Conservation (phyloP, 495 filamentous ascomycete genomes). For the Chaetomium fimeti region DNA sequence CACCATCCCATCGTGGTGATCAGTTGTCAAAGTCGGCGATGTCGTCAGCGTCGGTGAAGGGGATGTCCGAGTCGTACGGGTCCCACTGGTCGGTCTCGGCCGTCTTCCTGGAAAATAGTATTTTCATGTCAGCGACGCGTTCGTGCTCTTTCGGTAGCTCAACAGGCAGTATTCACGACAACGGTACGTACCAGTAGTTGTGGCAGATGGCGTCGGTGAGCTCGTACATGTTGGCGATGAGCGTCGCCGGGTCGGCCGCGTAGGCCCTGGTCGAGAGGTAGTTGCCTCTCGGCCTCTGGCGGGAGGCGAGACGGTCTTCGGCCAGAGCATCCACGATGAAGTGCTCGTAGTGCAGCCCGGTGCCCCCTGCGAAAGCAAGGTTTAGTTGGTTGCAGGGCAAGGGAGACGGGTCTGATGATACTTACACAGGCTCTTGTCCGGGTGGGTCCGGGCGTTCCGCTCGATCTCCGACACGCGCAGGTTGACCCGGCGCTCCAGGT, state of each 20-base stretch:
- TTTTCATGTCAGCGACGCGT: not conserved
- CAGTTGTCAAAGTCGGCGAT: not conserved
- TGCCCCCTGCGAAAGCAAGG: not conserved
- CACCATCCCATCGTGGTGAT: not conserved
- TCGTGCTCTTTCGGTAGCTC: not conserved
- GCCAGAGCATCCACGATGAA: constrained; percentile 11
- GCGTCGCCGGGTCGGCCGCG: not conserved
- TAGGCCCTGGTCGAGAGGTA: constrained; percentile 1
- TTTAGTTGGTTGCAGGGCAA: too few relatives aligned
- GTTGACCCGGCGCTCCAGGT: not conserved
- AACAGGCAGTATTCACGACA: too few relatives aligned
- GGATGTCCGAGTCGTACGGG: constrained; percentile 12
- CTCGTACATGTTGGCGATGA: constrained; percentile 22
- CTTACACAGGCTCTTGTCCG: not conserved
- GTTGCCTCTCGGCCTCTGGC: not conserved
- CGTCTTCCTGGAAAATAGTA: constrained; percentile 3
- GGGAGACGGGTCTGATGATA: not conserved
- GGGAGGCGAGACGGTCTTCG: not conserved
- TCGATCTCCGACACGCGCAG: constrained; percentile 1
- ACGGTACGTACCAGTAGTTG: constrained; percentile 12
- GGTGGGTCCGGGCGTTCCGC: not conserved
- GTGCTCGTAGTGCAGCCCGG: not conserved
- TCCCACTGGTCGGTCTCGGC: constrained; percentile 9
- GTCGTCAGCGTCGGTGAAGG: not conserved
- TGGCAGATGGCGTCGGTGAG: constrained; percentile 15